phyloP scores from a whole-genome alignment of 108 stramenopile genomes.

The Conticribra weissflogii region DNA sequence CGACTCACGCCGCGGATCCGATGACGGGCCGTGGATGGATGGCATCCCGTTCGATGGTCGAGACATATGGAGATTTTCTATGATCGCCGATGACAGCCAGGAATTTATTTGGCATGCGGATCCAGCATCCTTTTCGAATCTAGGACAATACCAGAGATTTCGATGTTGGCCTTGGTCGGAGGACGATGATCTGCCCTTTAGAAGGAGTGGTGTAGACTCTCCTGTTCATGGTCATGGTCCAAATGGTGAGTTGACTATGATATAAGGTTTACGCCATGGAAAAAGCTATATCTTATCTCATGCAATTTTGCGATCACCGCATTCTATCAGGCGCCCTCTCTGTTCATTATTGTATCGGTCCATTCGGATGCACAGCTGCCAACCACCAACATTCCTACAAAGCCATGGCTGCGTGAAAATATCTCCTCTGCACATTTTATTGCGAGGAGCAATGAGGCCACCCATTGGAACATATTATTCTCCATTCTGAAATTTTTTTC shows the following conservation, averaged over 20 bases:
- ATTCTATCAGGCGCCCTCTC: neutral
- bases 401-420: neutral
- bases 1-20: constrained; percentile 28
- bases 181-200: constrained; percentile 20
- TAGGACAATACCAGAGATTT: constrained; percentile 13
- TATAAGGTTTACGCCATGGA: too few relatives aligned
- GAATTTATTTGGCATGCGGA: constrained; percentile 24
- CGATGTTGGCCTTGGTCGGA: constrained; percentile 40
- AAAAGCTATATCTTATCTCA: too few relatives aligned
- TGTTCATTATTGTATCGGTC: neutral
- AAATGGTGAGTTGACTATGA: constrained; percentile 8
- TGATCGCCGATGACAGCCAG: constrained; percentile 19
- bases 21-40: constrained; percentile 29
- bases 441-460: too few relatives aligned
- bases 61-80: constrained; percentile 27
- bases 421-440: too few relatives aligned
- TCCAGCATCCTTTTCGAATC: constrained; percentile 17
- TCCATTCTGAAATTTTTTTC: too few relatives aligned
- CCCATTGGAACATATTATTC: too few relatives aligned
- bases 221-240: constrained; percentile 24
- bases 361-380: neutral
- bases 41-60: constrained; percentile 35
- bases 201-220: constrained; percentile 17
- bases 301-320: too few relatives aligned
- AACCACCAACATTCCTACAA: neutral